Evolutionary conservation across 2,329 filamentous ascomycete genomes (phyloP), one percentile per base, ranked within the genome.

Genomic region (Pseudocercospora macadamiae): DNA sequence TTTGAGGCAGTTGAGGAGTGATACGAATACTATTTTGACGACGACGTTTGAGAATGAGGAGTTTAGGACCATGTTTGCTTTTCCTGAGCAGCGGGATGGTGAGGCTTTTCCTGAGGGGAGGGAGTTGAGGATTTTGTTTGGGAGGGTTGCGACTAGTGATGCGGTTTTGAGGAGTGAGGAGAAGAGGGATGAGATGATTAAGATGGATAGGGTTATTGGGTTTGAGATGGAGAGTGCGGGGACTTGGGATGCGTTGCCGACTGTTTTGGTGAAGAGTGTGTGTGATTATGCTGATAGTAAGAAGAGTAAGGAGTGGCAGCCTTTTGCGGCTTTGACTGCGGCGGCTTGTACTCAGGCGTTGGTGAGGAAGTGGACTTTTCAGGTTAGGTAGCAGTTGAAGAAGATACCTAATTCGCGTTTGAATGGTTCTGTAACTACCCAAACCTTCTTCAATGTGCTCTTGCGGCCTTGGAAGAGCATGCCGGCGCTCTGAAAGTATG

Each of bases 201-300:
- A 47, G 10, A 19, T 25, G 19, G 42, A 47, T 47, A 47, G 26
- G 42, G 42, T 47, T 12, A 47, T 47, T 47, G 42, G 19, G 23
- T 47, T 47, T 26, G 42, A 47, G 12, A 47, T 47, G 42, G 42
- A 47, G 23, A 28, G 42, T 47, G 42, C 42, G 21, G 42, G 42
- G 1, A 47, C 23, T 19, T 47, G 42, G 42, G 42, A 47, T 47
- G 28, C n/a, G 19, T 23, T 55, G 3, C 53, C 39, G 6, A 55
- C 53, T 8, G 30, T 68, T 4, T 54, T 68, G 10, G 60, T 68
- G 3, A 55, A 66, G 3, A 60, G 64, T 10, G 61, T 67, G 14
- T 66, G 51, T n/a, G 65, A 67, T 44, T 67, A 67, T 32, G 61
- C 66, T 7, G 65, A 68, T 52, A 63, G 58, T 25, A 64, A 68